Conservation (phyloP, 1,284 basidiomycete species). For the Porogramme epimiltina region DNA sequence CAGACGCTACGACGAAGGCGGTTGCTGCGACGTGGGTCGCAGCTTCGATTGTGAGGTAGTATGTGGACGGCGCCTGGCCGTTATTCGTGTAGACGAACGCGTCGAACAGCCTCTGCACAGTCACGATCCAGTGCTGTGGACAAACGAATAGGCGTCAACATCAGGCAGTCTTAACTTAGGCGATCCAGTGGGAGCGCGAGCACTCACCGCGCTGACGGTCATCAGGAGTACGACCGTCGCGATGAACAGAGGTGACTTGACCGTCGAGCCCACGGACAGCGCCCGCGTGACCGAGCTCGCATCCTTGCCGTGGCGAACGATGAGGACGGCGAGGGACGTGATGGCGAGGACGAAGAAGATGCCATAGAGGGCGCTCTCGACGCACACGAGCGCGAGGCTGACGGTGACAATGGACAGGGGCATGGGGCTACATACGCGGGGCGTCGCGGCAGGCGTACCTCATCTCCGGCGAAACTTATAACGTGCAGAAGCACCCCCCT, state of each 20-base stretch:
- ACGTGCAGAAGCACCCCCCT: no score
- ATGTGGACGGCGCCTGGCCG: conserved; percentile 8
- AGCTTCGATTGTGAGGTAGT: conserved; percentile 11
- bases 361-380: conserved; percentile 7
- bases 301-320: conserved; percentile 1
- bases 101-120: conserved; percentile 13
- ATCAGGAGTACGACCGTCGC: conserved; percentile 2
- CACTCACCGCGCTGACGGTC: conserved; percentile 5
- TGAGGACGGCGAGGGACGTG: conserved; percentile 1
- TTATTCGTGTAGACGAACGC: conserved; percentile 16
- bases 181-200: neutral
- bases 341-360: conserved; percentile 6
- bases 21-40: conserved; percentile 14
- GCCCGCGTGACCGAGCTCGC: neutral
- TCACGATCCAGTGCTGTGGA: conserved; percentile 22
- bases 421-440: neutral
- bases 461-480: no score
- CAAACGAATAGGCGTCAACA: neutral
- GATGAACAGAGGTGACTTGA: neutral
- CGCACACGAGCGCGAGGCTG: conserved; percentile 4
- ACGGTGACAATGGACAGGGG: neutral
- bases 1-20: conserved; percentile 14
- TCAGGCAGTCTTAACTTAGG: no score
- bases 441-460: no score
- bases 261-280: neutral